Evolutionary conservation across 139 green algal species (phyloP), one percentile per base, ranked within the genome.

Genomic region (Coelastrella sp.): DNA sequence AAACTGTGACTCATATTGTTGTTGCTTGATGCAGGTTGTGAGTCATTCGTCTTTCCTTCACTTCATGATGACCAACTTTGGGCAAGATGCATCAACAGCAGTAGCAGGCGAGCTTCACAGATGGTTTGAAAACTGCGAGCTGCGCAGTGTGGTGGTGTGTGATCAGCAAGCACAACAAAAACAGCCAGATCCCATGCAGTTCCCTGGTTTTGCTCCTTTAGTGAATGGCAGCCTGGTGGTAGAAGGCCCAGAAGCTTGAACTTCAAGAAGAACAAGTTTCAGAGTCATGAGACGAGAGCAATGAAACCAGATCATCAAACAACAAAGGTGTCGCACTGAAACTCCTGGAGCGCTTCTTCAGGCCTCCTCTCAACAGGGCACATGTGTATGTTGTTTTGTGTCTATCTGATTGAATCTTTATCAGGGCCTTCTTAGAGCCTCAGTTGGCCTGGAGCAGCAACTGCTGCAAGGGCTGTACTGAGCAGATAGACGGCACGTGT

Each of bases 61-160:
- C 90, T 93, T 90, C 79, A 90, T 92, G 87, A 74, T 94, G 84
- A 82, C 76, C 72, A 93, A 93, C 65, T 93, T 90, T 74, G 92
- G 90, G 20, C 57, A 75, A 15, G 22, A 87, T 9, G 79, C 78
- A 8, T 82, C 83, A 12, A 72, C 78, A 1, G 8, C 19, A 59
- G 84, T 94, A 7, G 84, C 91, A 60, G 83, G 81, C 1, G 81
- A 90, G 59, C 84, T 93, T 66, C 84, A 83, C 15, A 82, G 56
- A 27, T 87, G 88, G 75, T 93, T 84, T 24, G 82, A 92, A 49
- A 94, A 94, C 82, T 94, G 92, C 58, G 92, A 88, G 49, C 9
- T 88, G 66, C 22, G 84, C 7, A 78, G 25, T n/a, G 61, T 88
- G 7, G 84, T 88, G n/a, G 84, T 88, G 6, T 73, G 35, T 10